Percentiles rank a stretch among this genome's conserved stretches.
Conservation (phyloP, 2,329 filamentous ascomycete species). For the Fusarium cicatricum region DNA sequence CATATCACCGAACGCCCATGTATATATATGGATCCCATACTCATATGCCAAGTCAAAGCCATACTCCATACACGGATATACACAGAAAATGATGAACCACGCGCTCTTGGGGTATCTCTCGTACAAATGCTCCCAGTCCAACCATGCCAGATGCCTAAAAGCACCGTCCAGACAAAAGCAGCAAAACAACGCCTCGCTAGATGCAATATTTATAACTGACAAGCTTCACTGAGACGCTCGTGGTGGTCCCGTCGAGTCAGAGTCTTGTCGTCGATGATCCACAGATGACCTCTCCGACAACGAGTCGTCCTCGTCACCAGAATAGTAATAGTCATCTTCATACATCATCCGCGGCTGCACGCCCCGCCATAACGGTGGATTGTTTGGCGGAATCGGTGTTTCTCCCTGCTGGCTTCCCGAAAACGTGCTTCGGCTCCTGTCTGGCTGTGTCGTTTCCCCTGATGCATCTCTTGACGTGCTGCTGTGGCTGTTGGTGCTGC, state of each 20-base stretch:
- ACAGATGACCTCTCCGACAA: slow-evolving; percentile 43
- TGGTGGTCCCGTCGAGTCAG: slow-evolving; percentile 37
- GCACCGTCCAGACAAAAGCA: slow-evolving; percentile 6
- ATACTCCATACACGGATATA: slow-evolving; percentile 9
- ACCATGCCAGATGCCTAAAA: slow-evolving; percentile 13
- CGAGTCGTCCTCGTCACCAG: slow-evolving; percentile 44
- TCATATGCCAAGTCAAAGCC: too few species aligned
- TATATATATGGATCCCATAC: neutral
- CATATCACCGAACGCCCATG: slow-evolving; percentile 5
- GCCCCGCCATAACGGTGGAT: slow-evolving; percentile 56
- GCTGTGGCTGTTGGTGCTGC: slow-evolving; percentile 31
- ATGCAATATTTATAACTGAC: slow-evolving; percentile 40
- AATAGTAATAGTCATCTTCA: slow-evolving; percentile 46
- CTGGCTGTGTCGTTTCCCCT: slow-evolving; percentile 30
- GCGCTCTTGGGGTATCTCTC: slow-evolving; percentile 30
- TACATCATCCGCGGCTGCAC: slow-evolving; percentile 46
- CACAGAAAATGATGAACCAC: slow-evolving; percentile 3
- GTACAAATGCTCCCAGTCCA: slow-evolving; percentile 18
- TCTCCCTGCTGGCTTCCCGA: slow-evolving; percentile 39
- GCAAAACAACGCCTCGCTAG: slow-evolving; percentile 39
- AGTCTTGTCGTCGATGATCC: slow-evolving; percentile 38
- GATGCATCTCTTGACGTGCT: slow-evolving; percentile 39
- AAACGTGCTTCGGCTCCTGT: slow-evolving; percentile 36
- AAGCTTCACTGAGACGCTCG: slow-evolving; percentile 23
- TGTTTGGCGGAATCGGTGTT: slow-evolving; percentile 41